Conservation (phyloP, 768 basidiomycete species). For the Kwoniella bestiolae region DNA sequence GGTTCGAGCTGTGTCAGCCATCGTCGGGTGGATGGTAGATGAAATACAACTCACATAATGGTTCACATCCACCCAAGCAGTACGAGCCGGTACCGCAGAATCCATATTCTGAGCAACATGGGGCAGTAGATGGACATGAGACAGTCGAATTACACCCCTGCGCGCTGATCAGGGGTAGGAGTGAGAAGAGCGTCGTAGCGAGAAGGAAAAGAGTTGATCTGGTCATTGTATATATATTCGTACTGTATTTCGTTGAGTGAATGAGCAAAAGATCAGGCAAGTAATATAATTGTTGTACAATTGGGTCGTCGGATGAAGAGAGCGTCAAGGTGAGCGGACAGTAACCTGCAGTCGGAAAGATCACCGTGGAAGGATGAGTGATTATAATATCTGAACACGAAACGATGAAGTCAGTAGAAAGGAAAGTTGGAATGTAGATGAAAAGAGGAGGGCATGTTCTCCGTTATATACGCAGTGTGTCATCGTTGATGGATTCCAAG, state of each 20-base stretch:
- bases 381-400: background rate
- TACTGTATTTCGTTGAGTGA: background rate
- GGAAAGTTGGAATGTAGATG: background rate
- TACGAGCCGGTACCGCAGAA: constrained; percentile 65
- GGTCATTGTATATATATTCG: background rate
- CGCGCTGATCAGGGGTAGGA: constrained; percentile 20
- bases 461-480: background rate
- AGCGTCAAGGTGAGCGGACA: background rate
- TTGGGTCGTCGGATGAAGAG: too few relatives aligned
- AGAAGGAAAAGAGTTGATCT: background rate
- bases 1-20: background rate
- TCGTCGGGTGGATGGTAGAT: too few relatives aligned
- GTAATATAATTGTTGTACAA: background rate
- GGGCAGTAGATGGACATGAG: constrained; percentile 37
- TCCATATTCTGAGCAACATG: constrained; percentile 63
- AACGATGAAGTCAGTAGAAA: background rate
- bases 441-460: background rate
- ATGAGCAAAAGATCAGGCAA: background rate
- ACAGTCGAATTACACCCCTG: constrained; percentile 38
- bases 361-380: background rate
- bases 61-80: constrained; percentile 86
- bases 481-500: background rate
- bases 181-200: background rate
- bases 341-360: too few relatives aligned
- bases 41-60: constrained; percentile 63